Conservation (phyloP, 257 asterid species). For the Voacanga thouarsii region DNA sequence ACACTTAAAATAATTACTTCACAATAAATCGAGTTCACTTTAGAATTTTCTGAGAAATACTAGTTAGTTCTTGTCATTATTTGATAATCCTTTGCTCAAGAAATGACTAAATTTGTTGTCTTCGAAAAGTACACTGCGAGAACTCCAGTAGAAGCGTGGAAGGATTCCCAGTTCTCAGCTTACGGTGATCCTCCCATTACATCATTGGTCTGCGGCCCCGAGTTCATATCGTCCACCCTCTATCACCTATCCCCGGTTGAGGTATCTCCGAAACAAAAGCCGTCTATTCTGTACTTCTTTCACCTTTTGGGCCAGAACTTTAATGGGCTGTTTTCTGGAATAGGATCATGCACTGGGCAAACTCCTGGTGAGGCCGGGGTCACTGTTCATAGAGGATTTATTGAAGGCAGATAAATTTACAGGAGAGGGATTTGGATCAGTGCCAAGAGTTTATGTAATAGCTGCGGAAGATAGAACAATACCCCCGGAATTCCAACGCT, state of each 20-base stretch:
- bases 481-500: constrained; percentile 43
- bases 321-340: not conserved
- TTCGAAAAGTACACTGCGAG: constrained; percentile 38
- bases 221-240: constrained; percentile 50
- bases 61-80: not conserved
- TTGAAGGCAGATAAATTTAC: constrained; percentile 38
- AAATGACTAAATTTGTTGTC: not conserved
- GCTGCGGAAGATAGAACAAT: constrained; percentile 50
- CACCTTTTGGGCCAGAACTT: not conserved
- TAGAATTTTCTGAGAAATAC: too few relatives aligned
- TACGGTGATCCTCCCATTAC: constrained; percentile 55
- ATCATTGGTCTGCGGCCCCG: constrained; percentile 45
- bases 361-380: constrained; percentile 47
- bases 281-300: not conserved
- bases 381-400: constrained; percentile 55
- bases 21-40: too few relatives aligned
- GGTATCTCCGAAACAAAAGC: constrained; percentile 14
- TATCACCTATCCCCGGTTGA: constrained; percentile 50
- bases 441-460: constrained; percentile 44
- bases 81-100: not conserved
- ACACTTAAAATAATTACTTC: too few relatives aligned
- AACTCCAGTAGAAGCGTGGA: constrained; percentile 52
- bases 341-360: constrained; percentile 53
- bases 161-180: constrained; percentile 47
- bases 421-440: constrained; percentile 48